Percentiles rank a stretch among this genome's conserved stretches.
phyloP scores from a whole-genome alignment of 257 asterid genomes.

The Lavandula angustifolia region DNA sequence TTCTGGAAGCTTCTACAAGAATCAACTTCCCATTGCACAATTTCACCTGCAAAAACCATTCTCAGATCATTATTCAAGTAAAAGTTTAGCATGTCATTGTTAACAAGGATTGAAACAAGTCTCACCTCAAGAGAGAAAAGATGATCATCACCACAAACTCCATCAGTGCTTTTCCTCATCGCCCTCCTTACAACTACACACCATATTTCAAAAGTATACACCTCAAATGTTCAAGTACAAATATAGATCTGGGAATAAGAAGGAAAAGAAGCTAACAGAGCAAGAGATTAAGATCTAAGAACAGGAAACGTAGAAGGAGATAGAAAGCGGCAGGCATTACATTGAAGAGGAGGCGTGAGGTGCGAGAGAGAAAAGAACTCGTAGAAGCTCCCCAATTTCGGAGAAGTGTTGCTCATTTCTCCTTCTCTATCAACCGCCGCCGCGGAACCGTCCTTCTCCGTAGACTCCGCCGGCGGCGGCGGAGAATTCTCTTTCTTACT shows the following conservation, averaged over 20 bases:
- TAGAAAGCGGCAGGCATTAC: constrained; percentile 39
- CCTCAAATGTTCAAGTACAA: not conserved
- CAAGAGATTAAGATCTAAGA: not conserved
- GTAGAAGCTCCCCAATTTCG: constrained; percentile 87
- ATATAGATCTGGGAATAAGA: not conserved
- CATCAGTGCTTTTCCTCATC: constrained; percentile 46
- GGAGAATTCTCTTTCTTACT: constrained; percentile 48
- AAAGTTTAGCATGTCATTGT: constrained; percentile 41
- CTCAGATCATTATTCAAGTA: constrained; percentile 24
- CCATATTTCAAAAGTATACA: constrained; percentile 23
- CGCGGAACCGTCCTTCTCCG: constrained; percentile 37
- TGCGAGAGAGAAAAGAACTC: constrained; percentile 97
- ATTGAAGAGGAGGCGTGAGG: constrained; percentile 93
- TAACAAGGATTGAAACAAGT: constrained; percentile 56
- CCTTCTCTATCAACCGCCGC: constrained; percentile 65
- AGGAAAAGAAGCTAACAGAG: not conserved
- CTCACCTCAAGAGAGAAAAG: constrained; percentile 87
- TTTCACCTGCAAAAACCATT: constrained; percentile 63
- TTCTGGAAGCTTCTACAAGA: constrained; percentile 67
- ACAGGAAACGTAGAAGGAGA: constrained; percentile 1
- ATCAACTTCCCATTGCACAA: constrained; percentile 85
- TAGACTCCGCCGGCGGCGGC: constrained; percentile 45
- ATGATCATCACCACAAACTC: constrained; percentile 53
- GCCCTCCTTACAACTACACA: constrained; percentile 71
- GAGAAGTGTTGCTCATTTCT: constrained; percentile 81